phyloP scores from a whole-genome alignment of 1,139 yeast genomes.

The Blastobotrys aristatus region DNA sequence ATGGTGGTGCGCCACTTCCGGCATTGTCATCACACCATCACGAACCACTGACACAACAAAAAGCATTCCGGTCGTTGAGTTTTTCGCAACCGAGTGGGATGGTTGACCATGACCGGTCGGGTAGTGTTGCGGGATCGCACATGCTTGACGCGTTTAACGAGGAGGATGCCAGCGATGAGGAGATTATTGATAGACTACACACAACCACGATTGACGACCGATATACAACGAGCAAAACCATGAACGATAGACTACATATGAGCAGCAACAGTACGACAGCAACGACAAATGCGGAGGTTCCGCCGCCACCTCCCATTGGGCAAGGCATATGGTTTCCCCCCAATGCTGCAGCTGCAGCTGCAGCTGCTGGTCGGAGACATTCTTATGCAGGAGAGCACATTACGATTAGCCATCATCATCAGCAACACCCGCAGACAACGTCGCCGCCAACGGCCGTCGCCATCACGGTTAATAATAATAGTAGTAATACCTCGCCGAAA shows the following conservation, averaged over 20 bases:
- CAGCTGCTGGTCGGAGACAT: conserved; percentile 24
- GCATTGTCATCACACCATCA: neutral
- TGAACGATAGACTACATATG: neutral
- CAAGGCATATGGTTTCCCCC: conserved; percentile 11
- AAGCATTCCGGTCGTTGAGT: conserved; percentile 21
- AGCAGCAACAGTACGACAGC: neutral
- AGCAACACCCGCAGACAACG: neutral
- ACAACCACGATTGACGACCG: conserved; percentile 12
- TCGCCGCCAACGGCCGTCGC: neutral
- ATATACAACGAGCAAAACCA: neutral
- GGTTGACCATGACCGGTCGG: too few species aligned
- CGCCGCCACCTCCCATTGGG: conserved; percentile 9
- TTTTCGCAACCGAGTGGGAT: conserved; percentile 17
- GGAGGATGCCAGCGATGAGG: conserved; percentile 18
- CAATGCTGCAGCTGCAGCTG: too few species aligned
- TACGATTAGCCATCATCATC: conserved; percentile 1
- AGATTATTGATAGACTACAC: conserved; percentile 14
- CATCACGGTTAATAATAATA: neutral
- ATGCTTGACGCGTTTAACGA: conserved; percentile 23
- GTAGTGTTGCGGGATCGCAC: conserved; percentile 14
- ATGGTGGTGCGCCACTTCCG: neutral
- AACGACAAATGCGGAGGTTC: too few species aligned
- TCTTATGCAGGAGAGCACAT: conserved; percentile 26
- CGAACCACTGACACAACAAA: conserved; percentile 18
- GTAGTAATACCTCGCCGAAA: conserved; percentile 3